A percentile compares a stretch with the other conserved stretches of the same genome.
Conservation (phyloP, 202 grass and related monocot species). For the Musa balbisiana region DNA sequence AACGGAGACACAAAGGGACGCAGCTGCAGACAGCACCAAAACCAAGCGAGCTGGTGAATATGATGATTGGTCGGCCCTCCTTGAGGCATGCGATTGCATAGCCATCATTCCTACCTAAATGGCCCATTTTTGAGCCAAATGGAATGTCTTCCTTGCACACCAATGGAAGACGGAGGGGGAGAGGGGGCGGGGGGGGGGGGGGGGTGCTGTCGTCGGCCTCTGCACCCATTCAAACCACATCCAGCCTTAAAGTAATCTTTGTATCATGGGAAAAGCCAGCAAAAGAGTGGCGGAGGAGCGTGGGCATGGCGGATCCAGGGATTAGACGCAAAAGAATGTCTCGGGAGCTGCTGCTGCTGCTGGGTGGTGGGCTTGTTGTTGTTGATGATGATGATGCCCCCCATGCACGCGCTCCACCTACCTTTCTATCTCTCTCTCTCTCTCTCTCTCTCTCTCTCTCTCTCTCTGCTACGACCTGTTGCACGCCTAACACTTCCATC, state of each 20-base stretch:
- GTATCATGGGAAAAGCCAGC: too few relatives aligned
- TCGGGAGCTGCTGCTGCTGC: constrained; percentile 25
- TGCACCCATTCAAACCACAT: too few relatives aligned
- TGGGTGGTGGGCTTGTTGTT: constrained; percentile 10
- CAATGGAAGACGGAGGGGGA: too few relatives aligned
- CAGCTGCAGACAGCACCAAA: neutral
- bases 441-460: constrained; percentile 13
- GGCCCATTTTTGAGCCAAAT: neutral
- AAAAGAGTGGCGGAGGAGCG: neutral
- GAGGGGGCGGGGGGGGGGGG: too few relatives aligned
- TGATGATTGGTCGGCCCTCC: constrained; percentile 2
- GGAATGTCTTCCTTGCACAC: neutral
- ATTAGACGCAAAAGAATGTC: constrained; percentile 28
- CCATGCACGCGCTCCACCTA: constrained; percentile 28
- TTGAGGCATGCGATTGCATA: neutral
- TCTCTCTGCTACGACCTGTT: neutral
- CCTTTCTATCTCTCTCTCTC: constrained; percentile 25
- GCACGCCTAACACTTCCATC: neutral
- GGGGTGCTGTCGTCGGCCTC: too few relatives aligned
- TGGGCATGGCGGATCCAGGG: too few relatives aligned
- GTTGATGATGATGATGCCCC: constrained; percentile 8
- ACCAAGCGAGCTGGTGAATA: neutral
- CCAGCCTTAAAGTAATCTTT: too few relatives aligned
- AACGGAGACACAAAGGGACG: neutral
- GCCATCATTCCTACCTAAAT: neutral